A percentile compares a stretch with the other conserved stretches of the same genome.
Conservation (phyloP, 1,139 yeast species). For the Scheffersomyces illinoinensis region DNA sequence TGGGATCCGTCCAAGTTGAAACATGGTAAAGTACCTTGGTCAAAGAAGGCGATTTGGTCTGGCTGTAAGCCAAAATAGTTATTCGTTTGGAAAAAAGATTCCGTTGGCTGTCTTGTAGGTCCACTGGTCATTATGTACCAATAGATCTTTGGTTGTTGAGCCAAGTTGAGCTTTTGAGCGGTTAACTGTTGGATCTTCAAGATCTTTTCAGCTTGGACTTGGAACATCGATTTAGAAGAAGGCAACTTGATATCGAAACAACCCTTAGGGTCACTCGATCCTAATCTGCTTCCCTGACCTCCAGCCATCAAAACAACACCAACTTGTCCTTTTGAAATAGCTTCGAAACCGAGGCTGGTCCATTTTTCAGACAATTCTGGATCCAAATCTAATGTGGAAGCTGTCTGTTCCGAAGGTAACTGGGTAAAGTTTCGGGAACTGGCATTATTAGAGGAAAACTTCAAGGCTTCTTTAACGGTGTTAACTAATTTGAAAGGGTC, state of each 20-base stretch:
- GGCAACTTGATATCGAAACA: conserved; percentile 88
- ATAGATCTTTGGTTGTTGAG: conserved; percentile 45
- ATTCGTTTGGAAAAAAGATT: conserved; percentile 61
- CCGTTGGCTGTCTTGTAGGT: conserved; percentile 84
- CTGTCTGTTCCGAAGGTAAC: conserved; percentile 50
- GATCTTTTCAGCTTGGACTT: conserved; percentile 89
- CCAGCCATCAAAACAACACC: conserved; percentile 95
- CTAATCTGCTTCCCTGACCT: conserved; percentile 96
- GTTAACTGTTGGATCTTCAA: conserved; percentile 62
- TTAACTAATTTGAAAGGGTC: conserved; percentile 42
- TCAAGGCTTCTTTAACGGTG: conserved; percentile 50
- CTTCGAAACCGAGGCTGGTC: conserved; percentile 61
- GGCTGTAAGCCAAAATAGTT: conserved; percentile 67
- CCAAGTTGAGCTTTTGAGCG: conserved; percentile 21
- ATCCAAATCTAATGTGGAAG: conserved; percentile 47
- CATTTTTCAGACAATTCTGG: conserved; percentile 41
- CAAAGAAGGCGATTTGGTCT: conserved; percentile 71
- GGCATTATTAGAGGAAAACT: conserved; percentile 37
- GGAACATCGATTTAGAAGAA: conserved; percentile 80
- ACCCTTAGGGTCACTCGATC: conserved; percentile 89
- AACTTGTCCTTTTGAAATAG: conserved; percentile 71
- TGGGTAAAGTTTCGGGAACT: conserved; percentile 45
- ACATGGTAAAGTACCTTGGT: conserved; percentile 96
- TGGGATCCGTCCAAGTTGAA: conserved; percentile 69
- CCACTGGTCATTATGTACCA: conserved; percentile 97